Evolutionary conservation across 805 yeast species (phyloP), one percentile per base, ranked within the genome.

Genomic region (Saturnispora quitensis): DNA sequence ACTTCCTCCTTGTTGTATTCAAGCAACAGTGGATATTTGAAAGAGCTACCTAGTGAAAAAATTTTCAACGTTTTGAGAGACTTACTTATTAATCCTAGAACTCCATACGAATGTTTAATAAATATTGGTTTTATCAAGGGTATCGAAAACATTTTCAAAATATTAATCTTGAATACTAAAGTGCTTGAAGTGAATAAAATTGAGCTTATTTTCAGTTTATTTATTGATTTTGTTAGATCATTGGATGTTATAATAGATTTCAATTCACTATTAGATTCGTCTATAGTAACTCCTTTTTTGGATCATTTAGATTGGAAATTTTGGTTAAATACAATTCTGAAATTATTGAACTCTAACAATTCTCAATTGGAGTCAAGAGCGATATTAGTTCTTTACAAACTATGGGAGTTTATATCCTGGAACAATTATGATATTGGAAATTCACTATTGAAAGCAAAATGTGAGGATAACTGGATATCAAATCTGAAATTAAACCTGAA

Each of bases 331-430:
- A 82, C 85, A 15, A 65, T 72, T 13, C 67, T 76, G 53, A 70
- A 78, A 52, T 76, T 87, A 82, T 63, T 87, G n/a, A 60, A 70
- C 7, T 78, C 88, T 7, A 80, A 78, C 44, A 86, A 78, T 62
- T 72, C 80, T 56, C 82, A 79, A 56, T 74, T 77, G 22, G 80
- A 85, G 55, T 68, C 84, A 20, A 77, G 86, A 54, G 79, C 81
- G 13, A 63, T 88, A 38, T 78, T 89, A 4, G 74, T 82, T 51
- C 63, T 88, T 50, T 87, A 81, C 68, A 84, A 86, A 62, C 64
- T 82, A 2, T 88, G 95, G 95, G 84, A 82, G 33, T 68, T 72
- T 55, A 70, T 88, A 15, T 86, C 89, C 3, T 68, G 45, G 27
- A 53, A 55, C 27, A 40, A 43, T 40, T 53, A 44, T 48, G 38